Base-by-base conservation (phyloP, 805 yeast genomes). In the Dipodascus albidus region DNA sequence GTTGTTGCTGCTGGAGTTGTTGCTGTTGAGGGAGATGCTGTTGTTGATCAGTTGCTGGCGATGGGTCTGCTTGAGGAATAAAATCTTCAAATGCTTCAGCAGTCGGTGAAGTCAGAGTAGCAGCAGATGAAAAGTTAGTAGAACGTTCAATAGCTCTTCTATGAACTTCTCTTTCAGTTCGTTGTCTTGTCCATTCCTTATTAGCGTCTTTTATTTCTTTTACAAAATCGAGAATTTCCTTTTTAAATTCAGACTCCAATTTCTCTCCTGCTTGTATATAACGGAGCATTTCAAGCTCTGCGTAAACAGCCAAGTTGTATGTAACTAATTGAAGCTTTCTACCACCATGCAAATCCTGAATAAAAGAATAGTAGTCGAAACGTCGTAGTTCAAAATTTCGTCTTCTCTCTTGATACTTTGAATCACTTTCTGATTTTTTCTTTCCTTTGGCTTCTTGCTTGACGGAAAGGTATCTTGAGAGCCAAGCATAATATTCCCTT, bases 401-500 rank as follows among this genome's bases (percentile, higher is more conserved):
- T 24, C 72, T 63, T 57, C 70, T 70, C 23, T 67, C 73, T 33
- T 67, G 61, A 52, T 71, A 72, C 59, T 73, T 74, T 9, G 68
- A 57, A 53, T 71, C 75, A 17, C 65, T 59, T 49, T 63, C 71
- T 19, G 55, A 56, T 47, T 64, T 63, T 57, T 62, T 64, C 56
- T 61, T 63, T 17, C 62, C 68, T 27, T 53, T 57, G 23, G 62
- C 61, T 21, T 67, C 72, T 35, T 65, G 64, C 53, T 68, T 69
- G 54, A 62, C 64, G 14, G 73, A 58, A 22, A 73, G 60, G 53
- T 73, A 73, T n/a, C 74, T 60, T 14, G 74, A 64, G 50, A 73
- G 64, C 74, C 75, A 73, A 33, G 73, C 63, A 57, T 73, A 73
- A 58, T 72, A 73, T 56, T 72, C 74, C 23, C 65, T 60, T 17